A percentile compares a stretch with the other conserved stretches of the same genome.
Conservation (phyloP, 23 red algal genomes). For the Gracilaria gracilis region DNA sequence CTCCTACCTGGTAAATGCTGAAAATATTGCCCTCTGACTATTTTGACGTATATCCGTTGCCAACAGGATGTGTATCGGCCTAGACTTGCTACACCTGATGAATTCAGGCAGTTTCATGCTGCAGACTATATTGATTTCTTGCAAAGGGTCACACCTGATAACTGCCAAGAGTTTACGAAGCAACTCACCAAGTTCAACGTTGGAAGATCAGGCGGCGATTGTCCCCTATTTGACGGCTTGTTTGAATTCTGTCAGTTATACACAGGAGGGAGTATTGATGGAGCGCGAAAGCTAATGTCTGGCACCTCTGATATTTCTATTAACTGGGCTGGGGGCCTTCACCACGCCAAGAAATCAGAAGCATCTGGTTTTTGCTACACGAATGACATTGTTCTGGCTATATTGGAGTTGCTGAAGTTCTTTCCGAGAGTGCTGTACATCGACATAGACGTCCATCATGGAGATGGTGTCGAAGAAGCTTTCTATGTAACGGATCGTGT, state of each 20-base stretch:
- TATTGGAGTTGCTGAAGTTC: constrained; percentile 94
- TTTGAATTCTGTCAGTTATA: constrained; percentile 97
- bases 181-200: constrained; percentile 91
- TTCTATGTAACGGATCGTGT: constrained; percentile 99
- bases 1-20: background rate
- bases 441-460: constrained; percentile 99
- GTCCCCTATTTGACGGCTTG: constrained; percentile 96
- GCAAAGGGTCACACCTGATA: constrained; percentile 87
- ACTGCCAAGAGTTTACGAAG: constrained; percentile 78
- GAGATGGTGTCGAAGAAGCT: constrained; percentile 99
- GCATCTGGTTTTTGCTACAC: constrained; percentile 98
- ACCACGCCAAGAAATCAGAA: constrained; percentile 99
- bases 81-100: constrained; percentile 82
- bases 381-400: constrained; percentile 98
- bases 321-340: constrained; percentile 97
- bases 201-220: constrained; percentile 85
- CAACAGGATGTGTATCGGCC: constrained; percentile 92
- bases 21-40: background rate
- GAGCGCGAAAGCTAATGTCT: constrained; percentile 86
- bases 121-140: constrained; percentile 96
- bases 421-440: constrained; percentile 96
- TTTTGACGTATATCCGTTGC: background rate
- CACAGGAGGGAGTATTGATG: constrained; percentile 93
- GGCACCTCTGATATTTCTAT: constrained; percentile 93
- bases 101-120: constrained; percentile 93